Evolutionary conservation across 257 asterid genomes (phyloP).

Genomic region (Fraxinus cuspidata): DNA sequence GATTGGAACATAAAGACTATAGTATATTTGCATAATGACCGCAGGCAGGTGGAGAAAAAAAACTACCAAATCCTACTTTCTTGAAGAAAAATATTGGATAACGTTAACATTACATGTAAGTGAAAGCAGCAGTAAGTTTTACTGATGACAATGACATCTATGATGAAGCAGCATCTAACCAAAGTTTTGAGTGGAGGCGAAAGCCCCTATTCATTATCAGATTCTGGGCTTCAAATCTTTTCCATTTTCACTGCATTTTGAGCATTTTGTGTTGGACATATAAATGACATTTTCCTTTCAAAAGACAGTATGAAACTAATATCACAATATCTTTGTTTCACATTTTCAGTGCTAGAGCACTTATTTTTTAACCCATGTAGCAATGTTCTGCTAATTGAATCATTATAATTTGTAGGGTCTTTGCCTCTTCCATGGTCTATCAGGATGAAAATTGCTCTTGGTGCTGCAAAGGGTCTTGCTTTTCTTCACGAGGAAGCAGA

Average conservation of each 20-base stretch:
- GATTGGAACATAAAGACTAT: too few relatives aligned
- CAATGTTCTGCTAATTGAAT: slow-evolving; percentile 9
- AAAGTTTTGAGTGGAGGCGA: neutral
- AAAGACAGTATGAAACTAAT: neutral
- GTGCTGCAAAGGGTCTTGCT: slow-evolving; percentile 67
- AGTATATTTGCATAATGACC: neutral
- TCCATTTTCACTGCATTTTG: neutral
- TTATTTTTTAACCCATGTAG: neutral
- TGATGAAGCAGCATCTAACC: neutral
- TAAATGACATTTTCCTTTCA: neutral
- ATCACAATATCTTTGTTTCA: neutral
- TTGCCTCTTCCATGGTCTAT: slow-evolving; percentile 71
- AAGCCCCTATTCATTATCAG: neutral
- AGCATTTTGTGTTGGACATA: neutral
- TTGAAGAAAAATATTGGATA: neutral
- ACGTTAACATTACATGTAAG: neutral
- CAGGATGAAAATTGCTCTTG: slow-evolving; percentile 69
- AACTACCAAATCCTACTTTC: neutral
- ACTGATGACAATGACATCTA: neutral
- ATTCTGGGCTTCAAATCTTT: neutral
- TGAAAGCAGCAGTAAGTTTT: neutral
- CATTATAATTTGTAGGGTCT: slow-evolving; percentile 40
- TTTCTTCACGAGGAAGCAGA: slow-evolving; percentile 67
- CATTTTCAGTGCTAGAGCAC: neutral
- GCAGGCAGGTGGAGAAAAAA: neutral